Evolutionary conservation across 345 rosid genomes (phyloP).

Genomic region (Carallia brachiata): DNA sequence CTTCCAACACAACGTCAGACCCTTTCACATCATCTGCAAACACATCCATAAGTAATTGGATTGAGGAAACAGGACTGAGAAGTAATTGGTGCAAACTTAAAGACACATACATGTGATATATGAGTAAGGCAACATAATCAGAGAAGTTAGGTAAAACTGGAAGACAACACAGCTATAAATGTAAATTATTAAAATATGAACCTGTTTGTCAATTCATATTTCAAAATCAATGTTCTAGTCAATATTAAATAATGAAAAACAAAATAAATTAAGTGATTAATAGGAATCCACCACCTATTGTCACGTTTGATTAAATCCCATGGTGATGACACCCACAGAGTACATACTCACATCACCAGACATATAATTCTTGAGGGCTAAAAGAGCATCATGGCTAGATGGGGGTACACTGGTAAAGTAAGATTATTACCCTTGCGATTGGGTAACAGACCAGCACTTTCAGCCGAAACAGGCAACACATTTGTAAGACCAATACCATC

Average conservation of each 20-base stretch:
- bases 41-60: not conserved
- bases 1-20: constrained; percentile 64
- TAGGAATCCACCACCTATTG: no score
- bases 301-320: no score
- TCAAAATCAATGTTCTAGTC: no score
- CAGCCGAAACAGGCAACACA: constrained; percentile 83
- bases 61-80: not conserved
- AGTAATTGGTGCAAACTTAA: not conserved
- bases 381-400: not conserved
- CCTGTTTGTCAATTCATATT: no score
- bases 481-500: constrained; percentile 35
- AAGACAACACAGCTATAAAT: no score
- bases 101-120: not conserved
- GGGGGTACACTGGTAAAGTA: not conserved
- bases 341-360: no score
- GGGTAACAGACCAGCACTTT: constrained; percentile 75
- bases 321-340: no score
- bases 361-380: not conserved
- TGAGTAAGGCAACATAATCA: not conserved
- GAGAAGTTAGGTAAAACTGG: not conserved
- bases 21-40: constrained; percentile 44
- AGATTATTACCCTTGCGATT: constrained; percentile 43
- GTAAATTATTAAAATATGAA: no score
- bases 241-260: no score
- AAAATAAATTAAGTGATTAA: no score